These are phyloP conservation scores for Claviceps quebecensis DNA, from an alignment of 2,329 filamentous ascomycete genomes.

Conservation along the genomic window DNA sequence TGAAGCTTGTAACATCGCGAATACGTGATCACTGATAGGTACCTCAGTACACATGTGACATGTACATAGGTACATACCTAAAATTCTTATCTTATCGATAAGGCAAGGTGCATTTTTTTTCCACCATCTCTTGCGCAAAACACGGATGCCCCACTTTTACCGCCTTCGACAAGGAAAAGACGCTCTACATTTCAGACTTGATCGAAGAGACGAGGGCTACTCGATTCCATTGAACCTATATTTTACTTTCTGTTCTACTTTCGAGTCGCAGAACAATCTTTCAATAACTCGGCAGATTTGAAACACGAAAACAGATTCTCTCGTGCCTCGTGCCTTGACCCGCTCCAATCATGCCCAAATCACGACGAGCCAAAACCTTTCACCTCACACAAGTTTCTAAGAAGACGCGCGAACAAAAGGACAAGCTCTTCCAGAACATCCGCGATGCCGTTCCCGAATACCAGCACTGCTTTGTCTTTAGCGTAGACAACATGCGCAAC, in stretches of 20 bases:
- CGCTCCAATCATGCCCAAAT: slow-evolving; percentile 68
- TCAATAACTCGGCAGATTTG: background rate
- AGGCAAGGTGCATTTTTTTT: slow-evolving; percentile 1
- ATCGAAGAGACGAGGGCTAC: background rate
- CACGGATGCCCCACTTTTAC: background rate
- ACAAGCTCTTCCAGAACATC: slow-evolving; percentile 77
- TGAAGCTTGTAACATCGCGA: no score
- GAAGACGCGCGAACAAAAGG: slow-evolving; percentile 84
- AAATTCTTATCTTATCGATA: slow-evolving; percentile 4
- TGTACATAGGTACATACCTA: background rate
- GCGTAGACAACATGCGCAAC: slow-evolving; percentile 96
- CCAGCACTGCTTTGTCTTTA: slow-evolving; percentile 85
- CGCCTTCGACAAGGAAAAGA: background rate
- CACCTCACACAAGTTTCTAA: slow-evolving; percentile 85
- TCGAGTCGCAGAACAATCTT: background rate
- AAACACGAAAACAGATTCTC: background rate
- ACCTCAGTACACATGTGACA: no score
- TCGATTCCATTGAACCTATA: background rate
- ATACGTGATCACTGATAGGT: no score
- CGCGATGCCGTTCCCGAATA: slow-evolving; percentile 74
- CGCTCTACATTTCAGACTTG: background rate
- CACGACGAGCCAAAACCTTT: slow-evolving; percentile 79
- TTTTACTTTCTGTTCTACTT: background rate
- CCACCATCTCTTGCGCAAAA: background rate
- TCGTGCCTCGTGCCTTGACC: slow-evolving; percentile 10